Evolutionary conservation across 2,329 filamentous ascomycete genomes (phyloP), one percentile per base, ranked within the genome.

Genomic region (Alternaria arbusti): DNA sequence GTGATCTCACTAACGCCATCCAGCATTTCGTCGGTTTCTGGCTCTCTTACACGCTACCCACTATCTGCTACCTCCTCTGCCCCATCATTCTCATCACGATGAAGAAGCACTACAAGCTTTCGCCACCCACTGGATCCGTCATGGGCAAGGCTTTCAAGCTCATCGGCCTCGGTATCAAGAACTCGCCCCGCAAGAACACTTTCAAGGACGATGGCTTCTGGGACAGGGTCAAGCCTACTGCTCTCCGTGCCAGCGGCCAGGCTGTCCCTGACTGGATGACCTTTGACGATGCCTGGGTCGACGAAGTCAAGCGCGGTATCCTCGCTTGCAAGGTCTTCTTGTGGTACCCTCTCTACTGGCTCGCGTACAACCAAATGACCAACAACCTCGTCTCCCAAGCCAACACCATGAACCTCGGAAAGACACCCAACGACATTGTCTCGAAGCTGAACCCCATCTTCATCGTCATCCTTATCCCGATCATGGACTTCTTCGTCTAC

Each of bases 211-310:
- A 64, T 9, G 62, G 50, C 8, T 85, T 91, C 79, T 92, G 90
- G 88, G 86, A 90, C 25, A 72, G 80, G 2, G 85, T 87, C 62
- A 91, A 90, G 79, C 90, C 90, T 4, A 90, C 68, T 50, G 58
- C 61, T 10, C 49, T 78, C 10, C 69, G 62, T 13, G 71, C 70
- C 8, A 67, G 63, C 46, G 81, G 85, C 6, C 78, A 80, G 0
- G 73, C 84, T 59, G 86, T 87, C 32, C 90, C 90, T 1, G 54
- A 67, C 0, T 93, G 90, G 90, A 93, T 93, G 90, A 92, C 89
- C 0, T 94, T 92, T 69, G 91, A 94, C 65, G 91, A 94, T 69
- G 87, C 87, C 61, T 94, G 90, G 90, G 91, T 94, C 7, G 90
- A 93, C 59, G 90, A 94, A 75, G 88, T 94, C 50, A 84, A 85